phyloP scores from a whole-genome alignment of 1,284 basidiomycete genomes.

The Sparassis latifolia region DNA sequence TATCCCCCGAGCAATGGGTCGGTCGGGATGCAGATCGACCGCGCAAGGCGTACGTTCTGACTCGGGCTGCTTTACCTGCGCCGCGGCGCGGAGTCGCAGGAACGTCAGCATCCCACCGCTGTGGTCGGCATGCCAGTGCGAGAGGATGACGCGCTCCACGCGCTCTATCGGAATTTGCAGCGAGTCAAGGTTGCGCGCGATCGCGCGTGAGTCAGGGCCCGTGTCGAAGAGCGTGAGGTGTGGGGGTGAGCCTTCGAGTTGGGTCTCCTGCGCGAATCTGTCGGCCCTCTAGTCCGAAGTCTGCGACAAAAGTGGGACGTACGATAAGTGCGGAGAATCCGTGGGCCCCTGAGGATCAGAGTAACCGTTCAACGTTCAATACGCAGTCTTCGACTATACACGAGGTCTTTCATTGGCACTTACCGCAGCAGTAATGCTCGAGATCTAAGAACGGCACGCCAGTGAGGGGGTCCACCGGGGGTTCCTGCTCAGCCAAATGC shows the following conservation, averaged over 20 bases:
- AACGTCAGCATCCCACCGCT: conserved; percentile 68
- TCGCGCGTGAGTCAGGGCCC: conserved; percentile 67
- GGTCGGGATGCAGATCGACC: conserved; percentile 71
- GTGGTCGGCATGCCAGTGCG: conserved; percentile 84
- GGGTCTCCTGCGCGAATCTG: conserved; percentile 41
- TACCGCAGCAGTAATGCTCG: conserved; percentile 74
- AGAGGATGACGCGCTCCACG: conserved; percentile 62
- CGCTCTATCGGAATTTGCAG: conserved; percentile 40
- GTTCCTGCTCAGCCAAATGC: conserved; percentile 48
- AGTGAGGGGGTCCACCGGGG: conserved; percentile 45
- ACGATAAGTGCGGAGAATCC: conserved; percentile 77
- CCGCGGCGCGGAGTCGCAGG: conserved; percentile 35
- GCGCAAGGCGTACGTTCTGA: conserved; percentile 29
- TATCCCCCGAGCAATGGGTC: conserved; percentile 70
- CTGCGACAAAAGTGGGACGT: conserved; percentile 15
- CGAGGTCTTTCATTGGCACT: not conserved
- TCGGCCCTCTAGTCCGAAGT: not conserved
- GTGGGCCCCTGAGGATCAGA: conserved; percentile 54
- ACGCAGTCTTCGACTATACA: not conserved
- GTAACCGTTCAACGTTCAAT: not conserved
- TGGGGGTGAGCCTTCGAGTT: conserved; percentile 34
- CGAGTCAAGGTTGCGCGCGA: conserved; percentile 62
- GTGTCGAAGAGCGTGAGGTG: conserved; percentile 72
- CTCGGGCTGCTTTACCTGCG: conserved; percentile 5
- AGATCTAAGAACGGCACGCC: conserved; percentile 65